phyloP scores from a whole-genome alignment of 2,329 filamentous ascomycete species.

The Fusarium algeriense region DNA sequence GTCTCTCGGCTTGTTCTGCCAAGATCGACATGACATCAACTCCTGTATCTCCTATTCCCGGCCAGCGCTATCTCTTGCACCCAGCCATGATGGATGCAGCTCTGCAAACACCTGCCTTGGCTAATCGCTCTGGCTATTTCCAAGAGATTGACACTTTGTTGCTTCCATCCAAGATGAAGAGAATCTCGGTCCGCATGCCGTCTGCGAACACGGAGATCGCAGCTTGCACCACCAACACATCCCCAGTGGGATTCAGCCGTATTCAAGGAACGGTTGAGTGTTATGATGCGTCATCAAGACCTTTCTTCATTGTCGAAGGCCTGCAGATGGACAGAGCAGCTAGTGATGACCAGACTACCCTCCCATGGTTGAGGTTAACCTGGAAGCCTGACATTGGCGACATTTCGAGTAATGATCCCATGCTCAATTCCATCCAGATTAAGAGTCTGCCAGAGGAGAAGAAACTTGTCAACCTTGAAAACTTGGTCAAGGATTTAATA shows the following conservation, averaged over 20 bases:
- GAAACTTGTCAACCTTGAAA: slow-evolving; percentile 41
- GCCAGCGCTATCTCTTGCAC: slow-evolving; percentile 41
- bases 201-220: slow-evolving; percentile 33
- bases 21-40: slow-evolving; percentile 38
- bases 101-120: slow-evolving; percentile 40
- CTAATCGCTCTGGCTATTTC: slow-evolving; percentile 40
- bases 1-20: slow-evolving; percentile 38
- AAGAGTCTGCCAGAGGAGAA: slow-evolving; percentile 42
- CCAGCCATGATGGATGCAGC: slow-evolving; percentile 45
- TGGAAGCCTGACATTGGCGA: slow-evolving; percentile 44
- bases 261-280: slow-evolving; percentile 40
- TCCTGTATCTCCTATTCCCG: slow-evolving; percentile 33
- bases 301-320: slow-evolving; percentile 42
- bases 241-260: slow-evolving; percentile 37
- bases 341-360: slow-evolving; percentile 34
- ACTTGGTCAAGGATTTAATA: slow-evolving; percentile 40
- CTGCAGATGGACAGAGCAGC: slow-evolving; percentile 43
- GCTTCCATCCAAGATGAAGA: slow-evolving; percentile 40
- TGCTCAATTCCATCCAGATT: slow-evolving; percentile 40
- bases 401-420: slow-evolving; percentile 37
- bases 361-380: slow-evolving; percentile 39
- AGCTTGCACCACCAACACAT: slow-evolving; percentile 36
- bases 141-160: slow-evolving; percentile 43
- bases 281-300: slow-evolving; percentile 29
- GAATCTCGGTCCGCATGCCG: slow-evolving; percentile 42